Evolutionary conservation across 1,139 yeast genomes (phyloP).

Genomic region (Sugiyamaella sp.): DNA sequence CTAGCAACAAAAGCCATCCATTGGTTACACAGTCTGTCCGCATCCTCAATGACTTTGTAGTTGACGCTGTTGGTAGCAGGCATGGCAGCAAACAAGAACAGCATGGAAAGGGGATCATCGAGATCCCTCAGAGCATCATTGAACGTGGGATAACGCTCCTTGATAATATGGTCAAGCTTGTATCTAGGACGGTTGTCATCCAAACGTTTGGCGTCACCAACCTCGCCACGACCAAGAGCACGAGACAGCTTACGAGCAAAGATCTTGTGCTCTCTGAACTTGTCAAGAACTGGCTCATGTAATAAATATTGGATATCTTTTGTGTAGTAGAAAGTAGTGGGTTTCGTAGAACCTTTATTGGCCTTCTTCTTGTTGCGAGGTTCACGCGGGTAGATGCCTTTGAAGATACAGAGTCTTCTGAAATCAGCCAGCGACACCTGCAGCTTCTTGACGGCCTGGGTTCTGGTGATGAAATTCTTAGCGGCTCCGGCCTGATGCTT

Average conservation of each 20-base stretch:
- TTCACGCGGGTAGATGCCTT: constrained; percentile 89
- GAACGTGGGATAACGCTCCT: constrained; percentile 95
- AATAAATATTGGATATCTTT: constrained; percentile 92
- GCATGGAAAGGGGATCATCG: constrained; percentile 95
- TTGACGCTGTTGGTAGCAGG: constrained; percentile 89
- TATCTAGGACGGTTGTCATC: constrained; percentile 83
- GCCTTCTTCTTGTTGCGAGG: constrained; percentile 97
- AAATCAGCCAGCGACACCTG: constrained; percentile 97
- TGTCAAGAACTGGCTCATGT: constrained; percentile 92
- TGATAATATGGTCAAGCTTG: constrained; percentile 85
- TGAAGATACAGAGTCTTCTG: constrained; percentile 95
- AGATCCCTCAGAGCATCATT: constrained; percentile 89
- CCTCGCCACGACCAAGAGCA: constrained; percentile 92
- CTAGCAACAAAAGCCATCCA: constrained; percentile 95
- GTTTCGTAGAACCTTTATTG: constrained; percentile 95
- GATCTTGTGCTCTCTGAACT: constrained; percentile 94
- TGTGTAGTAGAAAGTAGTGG: constrained; percentile 89
- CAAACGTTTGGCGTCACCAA: constrained; percentile 81
- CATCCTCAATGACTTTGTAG: constrained; percentile 79
- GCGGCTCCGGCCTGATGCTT: constrained; percentile 89
- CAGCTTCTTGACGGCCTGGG: constrained; percentile 90
- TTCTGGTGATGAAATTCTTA: constrained; percentile 87
- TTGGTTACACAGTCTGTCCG: constrained; percentile 83
- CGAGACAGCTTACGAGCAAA: constrained; percentile 88
- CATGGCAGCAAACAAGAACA: constrained; percentile 89